Percentiles rank a stretch among this genome's conserved stretches.
Evolutionary conservation across 1,284 basidiomycete species (phyloP).

Genomic region (Sanghuangporus baumii): DNA sequence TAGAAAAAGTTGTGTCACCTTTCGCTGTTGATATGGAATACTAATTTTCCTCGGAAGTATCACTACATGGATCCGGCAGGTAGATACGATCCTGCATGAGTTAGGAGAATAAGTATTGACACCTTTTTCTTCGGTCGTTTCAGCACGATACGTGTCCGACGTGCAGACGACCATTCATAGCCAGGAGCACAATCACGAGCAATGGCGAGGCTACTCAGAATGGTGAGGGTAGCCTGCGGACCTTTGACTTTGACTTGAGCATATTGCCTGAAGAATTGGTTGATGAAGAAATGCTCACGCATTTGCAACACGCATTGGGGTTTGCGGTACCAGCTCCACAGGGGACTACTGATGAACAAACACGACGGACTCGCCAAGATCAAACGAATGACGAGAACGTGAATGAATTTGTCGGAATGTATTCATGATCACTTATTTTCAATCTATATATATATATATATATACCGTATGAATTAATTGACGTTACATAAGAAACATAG

Average conservation of each 20-base stretch:
- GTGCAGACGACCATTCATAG: conserved; percentile 46
- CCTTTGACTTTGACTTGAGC: background rate
- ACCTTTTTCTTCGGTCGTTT: background rate
- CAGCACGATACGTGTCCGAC: conserved; percentile 60
- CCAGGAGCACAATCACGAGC: background rate
- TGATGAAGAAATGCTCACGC: too few species aligned
- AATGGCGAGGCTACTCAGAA: background rate
- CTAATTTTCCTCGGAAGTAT: conserved; percentile 37
- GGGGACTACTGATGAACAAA: background rate
- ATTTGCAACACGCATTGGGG: too few species aligned
- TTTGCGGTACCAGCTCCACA: background rate
- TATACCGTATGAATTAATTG: too few species aligned
- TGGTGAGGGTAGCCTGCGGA: background rate
- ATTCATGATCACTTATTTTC: conserved; percentile 11
- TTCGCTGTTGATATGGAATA: background rate
- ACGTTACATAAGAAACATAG: background rate
- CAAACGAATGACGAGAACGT: background rate
- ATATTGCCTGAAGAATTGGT: background rate
- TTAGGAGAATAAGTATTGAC: background rate
- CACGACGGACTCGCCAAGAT: background rate
- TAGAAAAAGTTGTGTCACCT: conserved; percentile 1
- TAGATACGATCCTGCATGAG: conserved; percentile 28
- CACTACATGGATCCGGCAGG: conserved; percentile 55
- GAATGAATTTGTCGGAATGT: conserved; percentile 18
- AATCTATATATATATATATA: background rate